Percentiles rank a stretch among this genome's conserved stretches.
Conservation (phyloP, 2,329 filamentous ascomycete genomes). For the Cadophora gregata region DNA sequence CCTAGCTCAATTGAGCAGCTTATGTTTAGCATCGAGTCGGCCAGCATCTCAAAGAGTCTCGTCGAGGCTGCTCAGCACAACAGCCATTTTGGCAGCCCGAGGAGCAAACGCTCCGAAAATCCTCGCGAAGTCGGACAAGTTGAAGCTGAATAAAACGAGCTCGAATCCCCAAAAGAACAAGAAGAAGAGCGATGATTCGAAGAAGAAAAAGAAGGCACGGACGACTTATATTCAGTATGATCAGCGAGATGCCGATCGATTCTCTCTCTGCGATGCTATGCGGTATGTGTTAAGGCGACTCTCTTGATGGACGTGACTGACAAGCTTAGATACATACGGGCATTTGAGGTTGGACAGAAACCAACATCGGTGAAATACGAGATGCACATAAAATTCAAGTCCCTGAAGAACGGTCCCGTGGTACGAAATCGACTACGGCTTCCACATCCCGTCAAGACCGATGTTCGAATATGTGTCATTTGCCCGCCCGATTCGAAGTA, state of each 20-base stretch:
- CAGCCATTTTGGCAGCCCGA: slow-evolving; percentile 29
- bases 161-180: slow-evolving; percentile 39
- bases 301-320: slow-evolving; percentile 26
- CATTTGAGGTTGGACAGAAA: slow-evolving; percentile 85
- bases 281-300: slow-evolving; percentile 59
- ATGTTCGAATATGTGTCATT: slow-evolving; percentile 88
- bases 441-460: slow-evolving; percentile 87
- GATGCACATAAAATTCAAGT: slow-evolving; percentile 80
- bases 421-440: slow-evolving; percentile 87
- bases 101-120: slow-evolving; percentile 25
- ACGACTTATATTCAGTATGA: slow-evolving; percentile 46
- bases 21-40: slow-evolving; percentile 33
- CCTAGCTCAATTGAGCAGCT: slow-evolving; percentile 45
- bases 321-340: slow-evolving; percentile 77
- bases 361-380: slow-evolving; percentile 85
- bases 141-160: slow-evolving; percentile 10
- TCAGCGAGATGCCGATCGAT: slow-evolving; percentile 61
- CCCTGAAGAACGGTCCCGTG: slow-evolving; percentile 83
- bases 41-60: slow-evolving; percentile 24
- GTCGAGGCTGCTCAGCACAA: slow-evolving; percentile 35
- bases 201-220: slow-evolving; percentile 44
- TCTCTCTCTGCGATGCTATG: slow-evolving; percentile 90
- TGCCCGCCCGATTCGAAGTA: slow-evolving; percentile 80
- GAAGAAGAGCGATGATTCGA: slow-evolving; percentile 41
- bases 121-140: slow-evolving; percentile 35